Percentiles rank a stretch among this genome's conserved stretches.
Evolutionary conservation across 257 asterid species (phyloP).

Genomic region (Solanum sitiens): DNA sequence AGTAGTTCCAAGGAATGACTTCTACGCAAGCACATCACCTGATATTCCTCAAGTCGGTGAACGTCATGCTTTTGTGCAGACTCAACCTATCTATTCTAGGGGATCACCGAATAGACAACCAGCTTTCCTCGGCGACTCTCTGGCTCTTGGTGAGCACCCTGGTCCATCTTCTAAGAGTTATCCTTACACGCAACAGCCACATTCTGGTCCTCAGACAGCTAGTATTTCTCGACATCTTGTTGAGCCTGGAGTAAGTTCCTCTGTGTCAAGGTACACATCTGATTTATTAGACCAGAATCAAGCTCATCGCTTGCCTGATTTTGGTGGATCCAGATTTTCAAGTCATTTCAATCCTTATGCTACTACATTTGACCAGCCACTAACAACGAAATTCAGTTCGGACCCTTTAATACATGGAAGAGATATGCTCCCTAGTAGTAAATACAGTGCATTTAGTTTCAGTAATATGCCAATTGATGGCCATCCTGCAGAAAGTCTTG

Average conservation of each 20-base stretch:
- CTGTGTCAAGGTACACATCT: conserved; percentile 28
- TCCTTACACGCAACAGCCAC: conserved; percentile 26
- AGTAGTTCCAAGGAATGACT: conserved; percentile 26
- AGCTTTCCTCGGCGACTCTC: conserved; percentile 27
- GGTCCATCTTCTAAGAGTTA: conserved; percentile 13
- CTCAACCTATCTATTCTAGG: conserved; percentile 20
- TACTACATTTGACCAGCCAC: conserved; percentile 59
- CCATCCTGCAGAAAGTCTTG: conserved; percentile 17
- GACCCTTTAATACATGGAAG: conserved; percentile 32
- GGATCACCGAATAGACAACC: conserved; percentile 29
- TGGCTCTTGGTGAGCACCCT: conserved; percentile 25
- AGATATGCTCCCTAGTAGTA: conserved; percentile 16
- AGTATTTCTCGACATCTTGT: conserved; percentile 17
- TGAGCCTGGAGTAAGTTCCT: conserved; percentile 31
- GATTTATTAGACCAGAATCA: conserved; percentile 37
- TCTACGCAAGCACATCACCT: conserved; percentile 28
- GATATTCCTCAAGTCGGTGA: conserved; percentile 27
- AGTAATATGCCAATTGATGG: conserved; percentile 26
- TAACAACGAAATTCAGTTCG: conserved; percentile 36
- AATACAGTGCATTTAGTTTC: conserved; percentile 26
- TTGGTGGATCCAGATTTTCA: conserved; percentile 37
- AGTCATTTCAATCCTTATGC: conserved; percentile 59
- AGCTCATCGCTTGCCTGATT: conserved; percentile 22
- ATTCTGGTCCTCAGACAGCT: conserved; percentile 26
- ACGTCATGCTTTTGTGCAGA: conserved; percentile 24